Evolutionary conservation across 768 basidiomycete genomes (phyloP), one percentile per base, ranked within the genome.

Genomic region (Russula earlei): DNA sequence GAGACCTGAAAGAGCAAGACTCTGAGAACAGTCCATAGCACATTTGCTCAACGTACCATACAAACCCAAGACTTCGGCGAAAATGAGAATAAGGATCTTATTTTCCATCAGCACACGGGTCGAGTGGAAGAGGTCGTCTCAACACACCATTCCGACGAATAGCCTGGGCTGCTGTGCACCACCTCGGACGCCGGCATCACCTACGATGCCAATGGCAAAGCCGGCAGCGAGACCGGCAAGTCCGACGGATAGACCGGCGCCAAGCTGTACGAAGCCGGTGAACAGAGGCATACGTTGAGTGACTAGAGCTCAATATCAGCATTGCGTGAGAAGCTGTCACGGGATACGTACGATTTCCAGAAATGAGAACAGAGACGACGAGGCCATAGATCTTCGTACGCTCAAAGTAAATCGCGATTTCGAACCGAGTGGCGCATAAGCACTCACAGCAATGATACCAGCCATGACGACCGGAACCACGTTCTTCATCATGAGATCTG

Each of bases 361-460:
- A 85, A 69, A 99, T 96, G 66, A 99, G 82, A 55, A 98, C 95
- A 10, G 93, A 93, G 48, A 99, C 95, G 71, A 99, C 96, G 60
- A 99, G 83, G 67, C 96, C 96, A 72, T 99, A 97, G 66, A 98
- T 95, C 90, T 97, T 94, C 66, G 86, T 20, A 24, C 19, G 17
- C 17, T 4, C 19, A n/a, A 49, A 10, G 42, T 38, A 22, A 24
- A 9, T 24, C 11, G 19, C 6, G 27, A 22, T 36, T 12, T 7
- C 8, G 19, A 5, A 14, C 24, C 20, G 15, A 31, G 19, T 77
- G 95, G 61, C 93, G 84, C 56, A 96, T 83, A 64, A 95, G 91
- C 54, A 94, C 91, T 96, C 96, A 98, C 95, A 70, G 90, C 95
- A 74, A 98, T 97, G 76, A 98, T 98, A 97, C 95, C 95, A 79